These are phyloP conservation scores for Candida palmyrensis DNA, from an alignment of 805 yeast genomes.

Conservation along the genomic window DNA sequence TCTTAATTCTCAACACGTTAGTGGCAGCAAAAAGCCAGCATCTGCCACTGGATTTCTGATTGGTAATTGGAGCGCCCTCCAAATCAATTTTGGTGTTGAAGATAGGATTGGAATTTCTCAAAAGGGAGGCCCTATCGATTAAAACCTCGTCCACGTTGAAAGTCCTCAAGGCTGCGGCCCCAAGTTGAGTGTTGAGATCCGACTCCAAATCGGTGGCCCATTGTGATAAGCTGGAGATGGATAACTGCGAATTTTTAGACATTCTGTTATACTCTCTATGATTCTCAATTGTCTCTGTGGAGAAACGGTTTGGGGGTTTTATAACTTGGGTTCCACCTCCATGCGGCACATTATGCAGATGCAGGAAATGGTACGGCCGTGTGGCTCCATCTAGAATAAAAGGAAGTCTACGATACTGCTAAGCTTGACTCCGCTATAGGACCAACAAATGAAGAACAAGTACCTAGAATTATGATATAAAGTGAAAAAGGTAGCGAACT, in stretches of 20 bases:
- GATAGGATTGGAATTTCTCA: slow-evolving; percentile 21
- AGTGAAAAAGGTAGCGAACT: no score
- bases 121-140: slow-evolving; percentile 10
- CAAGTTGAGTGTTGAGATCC: slow-evolving; percentile 5
- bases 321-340: not conserved
- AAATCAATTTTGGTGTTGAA: slow-evolving; percentile 40
- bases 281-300: no score
- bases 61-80: slow-evolving; percentile 61
- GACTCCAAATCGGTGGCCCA: slow-evolving; percentile 2
- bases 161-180: slow-evolving; percentile 4
- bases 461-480: no score
- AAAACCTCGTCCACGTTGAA: slow-evolving; percentile 14
- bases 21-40: slow-evolving; percentile 18
- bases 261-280: no score
- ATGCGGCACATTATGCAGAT: not conserved
- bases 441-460: no score
- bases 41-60: slow-evolving; percentile 20
- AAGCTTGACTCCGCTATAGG: no score
- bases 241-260: not conserved
- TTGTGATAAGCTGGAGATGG: not conserved
- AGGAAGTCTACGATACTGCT: no score
- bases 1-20: slow-evolving; percentile 12
- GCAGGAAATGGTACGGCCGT: no score
- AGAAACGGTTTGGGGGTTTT: not conserved
- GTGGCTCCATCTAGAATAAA: no score